A percentile compares a stretch with the other conserved stretches of the same genome.
Conservation (phyloP, 805 yeast genomes). For the Starmerella bombicola region DNA sequence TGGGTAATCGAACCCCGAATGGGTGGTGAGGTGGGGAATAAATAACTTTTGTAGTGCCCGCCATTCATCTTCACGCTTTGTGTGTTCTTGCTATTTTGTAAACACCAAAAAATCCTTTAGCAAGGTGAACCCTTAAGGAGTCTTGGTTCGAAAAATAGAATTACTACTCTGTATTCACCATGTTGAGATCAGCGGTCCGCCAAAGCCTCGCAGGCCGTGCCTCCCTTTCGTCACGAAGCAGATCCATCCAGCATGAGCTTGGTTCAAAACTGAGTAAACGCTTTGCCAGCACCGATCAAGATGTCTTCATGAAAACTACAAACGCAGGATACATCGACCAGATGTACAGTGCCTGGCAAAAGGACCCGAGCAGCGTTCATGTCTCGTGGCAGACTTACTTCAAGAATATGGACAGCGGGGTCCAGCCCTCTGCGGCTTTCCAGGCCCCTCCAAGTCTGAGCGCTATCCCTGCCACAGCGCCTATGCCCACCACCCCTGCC, state of each 20-base stretch:
- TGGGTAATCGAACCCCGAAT: too few species aligned
- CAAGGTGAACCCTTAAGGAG: too few species aligned
- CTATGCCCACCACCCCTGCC: slow-evolving; percentile 45
- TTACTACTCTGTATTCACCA: too few species aligned
- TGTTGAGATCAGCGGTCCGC: slow-evolving; percentile 15
- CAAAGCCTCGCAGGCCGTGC: slow-evolving; percentile 7
- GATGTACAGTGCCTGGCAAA: slow-evolving; percentile 90
- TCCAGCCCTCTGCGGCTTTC: slow-evolving; percentile 62
- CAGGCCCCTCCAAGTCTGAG: slow-evolving; percentile 70
- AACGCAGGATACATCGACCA: slow-evolving; percentile 92
- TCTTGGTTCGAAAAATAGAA: too few species aligned
- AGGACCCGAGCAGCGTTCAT: slow-evolving; percentile 85
- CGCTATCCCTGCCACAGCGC: slow-evolving; percentile 32
- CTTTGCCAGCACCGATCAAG: slow-evolving; percentile 31
- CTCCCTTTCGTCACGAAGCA: neutral
- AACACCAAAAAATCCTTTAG: too few species aligned
- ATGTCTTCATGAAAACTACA: slow-evolving; percentile 68
- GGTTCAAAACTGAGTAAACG: slow-evolving; percentile 3
- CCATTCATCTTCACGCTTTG: too few species aligned
- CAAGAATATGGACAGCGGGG: slow-evolving; percentile 67
- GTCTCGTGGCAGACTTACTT: slow-evolving; percentile 93
- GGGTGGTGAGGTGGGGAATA: too few species aligned
- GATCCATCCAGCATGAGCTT: neutral
- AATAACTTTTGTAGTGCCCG: too few species aligned
- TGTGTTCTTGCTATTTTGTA: too few species aligned